A percentile compares a stretch with the other conserved stretches of the same genome.
These are phyloP conservation scores for Aspergillaceae sp. DNA, from an alignment of 2,329 filamentous ascomycete species.

Conservation along the genomic window DNA sequence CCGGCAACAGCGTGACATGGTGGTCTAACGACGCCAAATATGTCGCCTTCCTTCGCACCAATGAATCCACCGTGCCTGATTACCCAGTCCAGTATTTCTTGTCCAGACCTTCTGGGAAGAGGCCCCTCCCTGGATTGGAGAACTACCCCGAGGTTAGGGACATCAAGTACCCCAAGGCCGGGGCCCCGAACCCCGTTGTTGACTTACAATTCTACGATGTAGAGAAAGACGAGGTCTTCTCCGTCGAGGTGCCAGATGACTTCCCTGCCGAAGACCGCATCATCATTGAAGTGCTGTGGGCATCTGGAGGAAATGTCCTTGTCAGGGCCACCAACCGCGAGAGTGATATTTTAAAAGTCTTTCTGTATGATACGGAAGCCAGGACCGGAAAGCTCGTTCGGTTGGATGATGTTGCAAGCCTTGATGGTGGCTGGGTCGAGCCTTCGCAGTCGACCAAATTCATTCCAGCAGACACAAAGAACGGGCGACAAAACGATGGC, in stretches of 20 bases:
- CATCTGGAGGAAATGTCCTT: conserved; percentile 66
- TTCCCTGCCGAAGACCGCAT: conserved; percentile 76
- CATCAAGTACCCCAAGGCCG: conserved; percentile 97
- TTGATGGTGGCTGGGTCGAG: conserved; percentile 98
- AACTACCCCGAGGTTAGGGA: conserved; percentile 80
- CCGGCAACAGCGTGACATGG: conserved; percentile 77
- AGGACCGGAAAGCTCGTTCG: conserved; percentile 71
- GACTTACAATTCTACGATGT: conserved; percentile 85
- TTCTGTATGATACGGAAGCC: conserved; percentile 68
- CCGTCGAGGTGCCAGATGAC: conserved; percentile 65
- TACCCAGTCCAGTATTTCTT: conserved; percentile 93
- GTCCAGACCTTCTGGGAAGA: conserved; percentile 68
- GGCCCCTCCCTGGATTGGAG: conserved; percentile 63
- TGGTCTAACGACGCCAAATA: conserved; percentile 88
- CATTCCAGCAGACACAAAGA: conserved; percentile 71
- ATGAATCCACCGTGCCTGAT: conserved; percentile 84
- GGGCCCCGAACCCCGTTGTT: conserved; percentile 85
- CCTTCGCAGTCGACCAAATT: conserved; percentile 78
- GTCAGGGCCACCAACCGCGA: conserved; percentile 91
- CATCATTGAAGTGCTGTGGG: conserved; percentile 91
- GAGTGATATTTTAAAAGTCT: conserved; percentile 80
- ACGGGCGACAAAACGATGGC: conserved; percentile 70
- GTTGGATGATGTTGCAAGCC: conserved; percentile 64
- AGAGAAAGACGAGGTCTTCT: conserved; percentile 65
- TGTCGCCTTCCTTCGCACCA: conserved; percentile 83